These are phyloP conservation scores for Elongisporangium prolatum DNA, from an alignment of 352 stramenopile genomes.

Conservation along the genomic window DNA sequence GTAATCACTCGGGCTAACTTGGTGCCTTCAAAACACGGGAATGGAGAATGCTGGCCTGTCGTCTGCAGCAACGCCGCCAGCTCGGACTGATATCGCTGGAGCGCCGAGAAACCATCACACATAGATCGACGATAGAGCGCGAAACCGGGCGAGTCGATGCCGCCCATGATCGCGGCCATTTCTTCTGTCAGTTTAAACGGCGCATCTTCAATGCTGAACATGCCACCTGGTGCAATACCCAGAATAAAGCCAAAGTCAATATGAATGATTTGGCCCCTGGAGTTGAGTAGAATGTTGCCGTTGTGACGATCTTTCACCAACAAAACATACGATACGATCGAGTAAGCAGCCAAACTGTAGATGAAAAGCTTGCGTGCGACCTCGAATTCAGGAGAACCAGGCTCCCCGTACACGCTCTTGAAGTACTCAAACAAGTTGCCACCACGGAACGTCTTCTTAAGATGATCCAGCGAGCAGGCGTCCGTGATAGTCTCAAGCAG, in stretches of 20 bases:
- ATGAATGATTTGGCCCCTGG: slow-evolving; percentile 94
- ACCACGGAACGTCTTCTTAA: slow-evolving; percentile 92
- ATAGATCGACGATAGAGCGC: slow-evolving; percentile 90
- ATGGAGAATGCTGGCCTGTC: slow-evolving; percentile 92
- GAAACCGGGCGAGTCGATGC: slow-evolving; percentile 82
- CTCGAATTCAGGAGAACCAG: slow-evolving; percentile 32
- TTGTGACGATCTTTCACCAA: slow-evolving; percentile 99
- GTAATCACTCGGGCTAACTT: slow-evolving; percentile 57
- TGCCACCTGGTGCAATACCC: slow-evolving; percentile 94
- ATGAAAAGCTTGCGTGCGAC: slow-evolving; percentile 92
- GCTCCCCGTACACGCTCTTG: slow-evolving; percentile 43
- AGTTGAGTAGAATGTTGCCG: slow-evolving; percentile 97
- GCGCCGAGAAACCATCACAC: slow-evolving; percentile 90
- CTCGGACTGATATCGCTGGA: slow-evolving; percentile 92
- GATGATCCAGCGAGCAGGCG: slow-evolving; percentile 93
- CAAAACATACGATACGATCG: slow-evolving; percentile 96
- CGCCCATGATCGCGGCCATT: slow-evolving; percentile 96
- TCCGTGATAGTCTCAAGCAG: slow-evolving; percentile 96
- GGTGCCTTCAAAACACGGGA: slow-evolving; percentile 89
- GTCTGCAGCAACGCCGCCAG: slow-evolving; percentile 95
- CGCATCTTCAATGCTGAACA: slow-evolving; percentile 96
- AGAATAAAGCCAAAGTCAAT: slow-evolving; percentile 99
- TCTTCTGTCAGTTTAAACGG: slow-evolving; percentile 99
- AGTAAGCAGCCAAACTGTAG: slow-evolving; percentile 95
- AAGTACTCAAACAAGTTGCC: slow-evolving; percentile 92